Evolutionary conservation across 2,329 filamentous ascomycete genomes (phyloP).

Genomic region (Tolypocladium tropicale): DNA sequence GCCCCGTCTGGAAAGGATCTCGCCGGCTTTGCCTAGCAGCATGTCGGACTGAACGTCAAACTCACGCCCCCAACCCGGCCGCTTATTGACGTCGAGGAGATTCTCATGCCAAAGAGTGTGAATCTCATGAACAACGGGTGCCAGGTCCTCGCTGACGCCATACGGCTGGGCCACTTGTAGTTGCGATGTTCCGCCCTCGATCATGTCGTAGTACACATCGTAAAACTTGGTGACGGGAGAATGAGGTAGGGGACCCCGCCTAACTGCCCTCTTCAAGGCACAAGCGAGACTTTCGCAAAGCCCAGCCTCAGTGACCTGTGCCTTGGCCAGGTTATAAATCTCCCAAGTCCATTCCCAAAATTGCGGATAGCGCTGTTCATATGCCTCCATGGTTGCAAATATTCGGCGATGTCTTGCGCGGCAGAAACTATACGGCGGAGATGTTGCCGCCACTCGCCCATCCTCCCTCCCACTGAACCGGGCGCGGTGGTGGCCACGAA

Average conservation of each 20-base stretch:
- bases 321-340: conserved; percentile 1
- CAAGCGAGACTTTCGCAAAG: conserved; percentile 2
- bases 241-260: neutral
- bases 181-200: neutral
- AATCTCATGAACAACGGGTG: neutral
- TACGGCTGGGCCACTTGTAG: neutral
- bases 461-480: conserved; percentile 3
- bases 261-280: neutral
- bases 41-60: conserved; percentile 3
- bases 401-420: conserved; percentile 4
- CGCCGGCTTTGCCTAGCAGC: conserved; percentile 1
- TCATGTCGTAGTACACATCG: conserved; percentile 2
- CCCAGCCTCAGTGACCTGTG: conserved; percentile 4
- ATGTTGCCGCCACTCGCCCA: conserved; percentile 3
- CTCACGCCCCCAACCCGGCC: conserved; percentile 3
- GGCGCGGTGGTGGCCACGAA: conserved; percentile 5
- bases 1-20: neutral
- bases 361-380: neutral
- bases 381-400: conserved; percentile 4
- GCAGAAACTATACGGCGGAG: conserved; percentile 5
- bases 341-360: conserved; percentile 7
- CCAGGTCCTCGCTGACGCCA: conserved; percentile 1
- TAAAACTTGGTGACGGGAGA: neutral
- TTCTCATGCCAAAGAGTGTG: conserved; percentile 4
- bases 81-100: conserved; percentile 1